Evolutionary conservation across 805 yeast genomes (phyloP).

Genomic region (Wickerhamiella alocasiicola): DNA sequence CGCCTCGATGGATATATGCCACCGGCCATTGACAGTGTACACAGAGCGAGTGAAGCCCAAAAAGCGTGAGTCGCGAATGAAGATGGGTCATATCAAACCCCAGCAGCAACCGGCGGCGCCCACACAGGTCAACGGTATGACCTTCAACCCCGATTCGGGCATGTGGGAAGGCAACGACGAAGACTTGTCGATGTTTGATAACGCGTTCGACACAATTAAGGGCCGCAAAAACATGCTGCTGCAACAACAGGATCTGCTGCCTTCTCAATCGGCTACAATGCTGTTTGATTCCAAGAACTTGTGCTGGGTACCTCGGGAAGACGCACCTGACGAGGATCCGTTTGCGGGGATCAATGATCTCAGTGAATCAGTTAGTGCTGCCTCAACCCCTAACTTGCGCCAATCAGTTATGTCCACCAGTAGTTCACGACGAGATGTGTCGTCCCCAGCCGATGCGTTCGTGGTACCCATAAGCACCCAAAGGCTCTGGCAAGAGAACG

Average conservation of each 20-base stretch:
- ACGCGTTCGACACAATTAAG: conserved; percentile 16
- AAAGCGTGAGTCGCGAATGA: background rate
- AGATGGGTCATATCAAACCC: conserved; percentile 7
- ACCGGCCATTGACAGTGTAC: conserved; percentile 21
- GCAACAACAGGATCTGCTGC: conserved; percentile 1
- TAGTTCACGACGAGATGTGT: conserved; percentile 17
- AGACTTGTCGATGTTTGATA: conserved; percentile 15
- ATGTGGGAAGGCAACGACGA: conserved; percentile 23
- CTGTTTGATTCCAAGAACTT: conserved; percentile 19
- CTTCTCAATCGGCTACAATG: conserved; percentile 16
- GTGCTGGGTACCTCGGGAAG: conserved; percentile 18
- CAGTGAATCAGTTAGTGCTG: conserved; percentile 1
- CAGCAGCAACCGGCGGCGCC: no score
- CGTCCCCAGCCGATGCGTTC: conserved; percentile 18
- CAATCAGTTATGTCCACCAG: conserved; percentile 8
- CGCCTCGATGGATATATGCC: conserved; percentile 6
- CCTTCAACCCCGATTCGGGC: conserved; percentile 19
- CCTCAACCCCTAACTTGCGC: conserved; percentile 9
- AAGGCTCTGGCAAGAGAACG: conserved; percentile 21
- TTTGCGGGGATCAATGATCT: conserved; percentile 19
- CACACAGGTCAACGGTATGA: conserved; percentile 23
- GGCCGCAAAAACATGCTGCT: conserved; percentile 17
- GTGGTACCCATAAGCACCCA: conserved; percentile 15
- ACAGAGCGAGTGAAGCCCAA: conserved; percentile 16
- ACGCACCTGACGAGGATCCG: conserved; percentile 20